Evolutionary conservation across 2,329 filamentous ascomycete species (phyloP), one percentile per base, ranked within the genome.

Genomic region (Dryadomyces sulphureus): DNA sequence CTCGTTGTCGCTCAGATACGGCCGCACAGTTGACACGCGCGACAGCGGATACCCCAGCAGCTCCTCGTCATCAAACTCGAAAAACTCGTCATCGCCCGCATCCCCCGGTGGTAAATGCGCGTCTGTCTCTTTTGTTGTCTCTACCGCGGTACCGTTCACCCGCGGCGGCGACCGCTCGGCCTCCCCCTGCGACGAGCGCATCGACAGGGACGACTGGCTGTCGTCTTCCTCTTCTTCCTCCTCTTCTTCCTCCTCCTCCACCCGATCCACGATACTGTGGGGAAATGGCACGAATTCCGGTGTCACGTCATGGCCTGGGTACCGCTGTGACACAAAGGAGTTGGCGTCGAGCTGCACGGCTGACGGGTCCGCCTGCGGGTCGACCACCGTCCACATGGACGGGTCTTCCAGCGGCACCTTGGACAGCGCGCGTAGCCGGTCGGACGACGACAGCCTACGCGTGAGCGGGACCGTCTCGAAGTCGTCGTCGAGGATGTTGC

Each of bases 401-500:
- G 58, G 59, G 20, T 60, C 60, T 36, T 64, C 61, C 12, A 63
- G 45, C 5, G 61, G 60, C 35, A 54, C 57, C 34, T 60, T 59
- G n/a, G 60, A 59, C 8, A 63, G 54, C 2, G 56, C 59, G 36
- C 59, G 60, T 30, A 64, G 48, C n/a, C 57, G 59, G 46, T 64
- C 60, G 12, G 61, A 62, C 3, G 61, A 63, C 3, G 61, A 63
- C 7, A 64, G 56, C 41, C 59, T 63, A 48, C 54, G 60, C 0
- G 58, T 50, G 35, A 55, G 55, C 12, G 58, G 64, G 53, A 55
- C 59, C 53, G 49, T 62, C 5, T 59, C 56, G 11, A 46, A n/a
- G 20, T 53, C 59, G 40, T 58, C 57, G 46, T 59, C 57, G 16
- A 60, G 54, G 17, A 56, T 53, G 8, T 59, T 49, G 35, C 56